A percentile compares a stretch with the other conserved stretches of the same genome.
phyloP scores from a whole-genome alignment of 305 asterid species.

The Galium porrigens region DNA sequence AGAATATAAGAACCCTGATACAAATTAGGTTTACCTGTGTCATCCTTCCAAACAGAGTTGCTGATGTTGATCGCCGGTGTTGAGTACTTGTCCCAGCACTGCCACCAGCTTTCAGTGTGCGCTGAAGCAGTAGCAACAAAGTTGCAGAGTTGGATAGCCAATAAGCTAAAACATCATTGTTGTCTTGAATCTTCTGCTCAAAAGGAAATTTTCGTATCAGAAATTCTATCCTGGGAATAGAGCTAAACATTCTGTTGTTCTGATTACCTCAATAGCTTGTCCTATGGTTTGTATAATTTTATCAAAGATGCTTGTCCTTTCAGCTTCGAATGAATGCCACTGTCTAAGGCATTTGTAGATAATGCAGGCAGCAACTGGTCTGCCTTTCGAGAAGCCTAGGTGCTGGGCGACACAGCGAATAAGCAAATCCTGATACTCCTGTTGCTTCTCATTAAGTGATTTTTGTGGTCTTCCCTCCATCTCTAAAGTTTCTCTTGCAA shows the following conservation, averaged over 20 bases:
- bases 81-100: conserved; percentile 61
- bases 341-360: conserved; percentile 96
- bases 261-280: conserved; percentile 74
- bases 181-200: conserved; percentile 62
- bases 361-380: conserved; percentile 95
- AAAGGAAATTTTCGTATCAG: conserved; percentile 1
- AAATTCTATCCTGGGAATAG: background rate
- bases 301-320: conserved; percentile 89
- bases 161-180: conserved; percentile 70
- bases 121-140: conserved; percentile 70
- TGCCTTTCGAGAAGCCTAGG: conserved; percentile 81
- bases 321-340: conserved; percentile 96
- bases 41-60: conserved; percentile 92
- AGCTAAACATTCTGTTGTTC: background rate
- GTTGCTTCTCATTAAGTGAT: conserved; percentile 93
- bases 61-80: conserved; percentile 65
- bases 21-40: conserved; percentile 45
- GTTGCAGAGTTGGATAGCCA: conserved; percentile 98
- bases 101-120: conserved; percentile 86
- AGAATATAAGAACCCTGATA: background rate
- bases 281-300: conserved; percentile 91
- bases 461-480: conserved; percentile 89
- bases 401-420: conserved; percentile 92
- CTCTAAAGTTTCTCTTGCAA: conserved; percentile 48
- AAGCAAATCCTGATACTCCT: conserved; percentile 96